Conservation (phyloP, 257 asterid genomes). For the Eucommia ulmoides region DNA sequence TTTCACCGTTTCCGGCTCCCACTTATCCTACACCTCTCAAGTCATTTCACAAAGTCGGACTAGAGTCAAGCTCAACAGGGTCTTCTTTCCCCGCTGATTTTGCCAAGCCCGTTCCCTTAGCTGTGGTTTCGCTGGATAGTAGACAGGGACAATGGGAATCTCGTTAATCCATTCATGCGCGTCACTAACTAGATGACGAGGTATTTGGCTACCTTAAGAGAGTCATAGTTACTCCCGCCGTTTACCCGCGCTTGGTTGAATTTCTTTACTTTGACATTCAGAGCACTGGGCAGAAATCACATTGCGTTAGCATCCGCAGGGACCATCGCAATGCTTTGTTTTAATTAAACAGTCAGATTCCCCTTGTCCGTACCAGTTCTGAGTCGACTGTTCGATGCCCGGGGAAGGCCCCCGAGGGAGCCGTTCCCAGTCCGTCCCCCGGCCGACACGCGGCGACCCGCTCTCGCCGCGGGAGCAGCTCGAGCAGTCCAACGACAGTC, state of each 20-base stretch:
- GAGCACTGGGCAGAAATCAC: neutral
- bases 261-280: neutral
- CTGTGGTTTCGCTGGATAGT: conserved; percentile 18
- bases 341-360: no score
- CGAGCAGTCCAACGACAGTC: no score
- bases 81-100: conserved; percentile 4
- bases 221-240: neutral
- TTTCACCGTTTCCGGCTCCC: no score
- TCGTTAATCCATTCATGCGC: conserved; percentile 46
- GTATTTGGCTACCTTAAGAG: conserved; percentile 43
- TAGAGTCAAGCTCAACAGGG: conserved; percentile 4
- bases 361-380: no score
- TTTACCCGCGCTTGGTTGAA: neutral
- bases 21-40: neutral
- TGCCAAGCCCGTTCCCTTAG: conserved; percentile 9
- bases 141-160: conserved; percentile 21
- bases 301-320: neutral
- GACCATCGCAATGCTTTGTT: no score
- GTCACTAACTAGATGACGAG: conserved; percentile 68
- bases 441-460: no score
- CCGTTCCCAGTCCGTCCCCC: no score
- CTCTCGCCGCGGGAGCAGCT: no score
- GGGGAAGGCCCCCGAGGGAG: no score
- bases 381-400: no score
- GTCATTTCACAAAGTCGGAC: neutral